A percentile compares a stretch with the other conserved stretches of the same genome.
phyloP scores from a whole-genome alignment of 1,284 basidiomycete species.

The Blastosporella zonata region DNA sequence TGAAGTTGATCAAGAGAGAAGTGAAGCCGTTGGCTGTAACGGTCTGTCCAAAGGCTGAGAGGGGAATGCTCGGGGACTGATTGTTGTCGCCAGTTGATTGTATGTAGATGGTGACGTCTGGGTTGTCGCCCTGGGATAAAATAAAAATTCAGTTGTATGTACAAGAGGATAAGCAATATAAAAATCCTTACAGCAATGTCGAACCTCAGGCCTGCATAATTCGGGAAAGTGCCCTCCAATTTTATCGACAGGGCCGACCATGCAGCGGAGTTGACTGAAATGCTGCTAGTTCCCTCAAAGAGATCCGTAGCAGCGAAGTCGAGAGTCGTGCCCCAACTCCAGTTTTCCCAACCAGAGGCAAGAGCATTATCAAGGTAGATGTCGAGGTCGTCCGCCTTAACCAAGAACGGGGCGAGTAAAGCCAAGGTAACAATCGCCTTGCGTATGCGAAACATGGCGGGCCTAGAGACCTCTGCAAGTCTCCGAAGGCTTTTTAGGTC shows the following conservation, averaged over 20 bases:
- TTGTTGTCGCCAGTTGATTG: slow-evolving; percentile 34
- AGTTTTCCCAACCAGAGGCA: slow-evolving; percentile 46
- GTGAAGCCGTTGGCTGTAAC: slow-evolving; percentile 37
- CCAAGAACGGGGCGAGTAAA: slow-evolving; percentile 15
- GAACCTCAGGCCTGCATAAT: slow-evolving; percentile 43
- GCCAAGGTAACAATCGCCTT: slow-evolving; percentile 13
- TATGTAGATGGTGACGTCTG: slow-evolving; percentile 38
- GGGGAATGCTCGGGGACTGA: slow-evolving; percentile 35
- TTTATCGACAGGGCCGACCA: slow-evolving; percentile 45
- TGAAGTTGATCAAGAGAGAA: slow-evolving; percentile 43
- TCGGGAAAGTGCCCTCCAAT: slow-evolving; percentile 34
- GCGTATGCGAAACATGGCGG: slow-evolving; percentile 9
- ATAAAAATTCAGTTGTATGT: neutral
- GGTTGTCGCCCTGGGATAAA: slow-evolving; percentile 34
- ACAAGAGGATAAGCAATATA: neutral
- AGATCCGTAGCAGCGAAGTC: slow-evolving; percentile 45
- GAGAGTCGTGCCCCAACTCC: slow-evolving; percentile 46
- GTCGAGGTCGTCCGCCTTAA: slow-evolving; percentile 30
- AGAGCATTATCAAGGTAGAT: slow-evolving; percentile 38
- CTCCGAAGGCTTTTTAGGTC: slow-evolving; percentile 8
- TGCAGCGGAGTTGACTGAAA: slow-evolving; percentile 38
- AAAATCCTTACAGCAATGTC: slow-evolving; percentile 40
- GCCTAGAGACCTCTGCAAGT: neutral
- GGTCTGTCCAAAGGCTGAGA: slow-evolving; percentile 37
- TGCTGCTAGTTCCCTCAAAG: slow-evolving; percentile 38